Base-by-base conservation (phyloP, 202 grass and related monocot species). In the Miscanthus sacchariflorus region DNA sequence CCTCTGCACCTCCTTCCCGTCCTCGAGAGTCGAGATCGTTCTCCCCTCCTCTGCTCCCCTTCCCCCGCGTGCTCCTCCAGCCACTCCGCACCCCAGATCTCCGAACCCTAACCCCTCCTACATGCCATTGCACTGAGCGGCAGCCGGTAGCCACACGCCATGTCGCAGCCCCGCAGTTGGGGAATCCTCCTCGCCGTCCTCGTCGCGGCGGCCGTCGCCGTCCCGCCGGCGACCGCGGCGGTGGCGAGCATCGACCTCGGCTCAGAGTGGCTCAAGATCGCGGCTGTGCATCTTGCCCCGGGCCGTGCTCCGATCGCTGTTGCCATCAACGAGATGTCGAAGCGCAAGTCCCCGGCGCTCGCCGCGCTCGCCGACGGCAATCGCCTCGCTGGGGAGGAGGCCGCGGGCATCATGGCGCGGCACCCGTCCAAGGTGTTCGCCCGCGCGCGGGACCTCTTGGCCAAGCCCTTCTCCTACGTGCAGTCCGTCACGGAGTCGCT, bases 291-390 rank as follows among this genome's bases (percentile, higher is more conserved):
- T 84, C 92, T 99, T 75, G 92, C 92, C 39, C 94, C 94, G 1
- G 93, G 94, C 8, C 94, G 91, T 33, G 81, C 70, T 39, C 97
- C 97, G 61, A 99, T 99, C 75, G 69, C 88, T 2, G 83, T 99
- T 61, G 94, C 97, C 82, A 99, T 95, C 79, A 99, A 99, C 81
- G 97, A 99, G 90, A 99, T 99, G 97, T 99, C 97, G 54, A 99
- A 99, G 91, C 92, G 97, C 58, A 99, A 99, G 87, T 99, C 97
- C 72, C 97, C 97, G 3, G 89, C 93, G 30, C 94, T 99, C 24
- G 91, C 91, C 54, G 94, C 90, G 48, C 81, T 99, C 38, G 88
- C 92, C 48, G 91, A 80, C 42, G 94, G 94, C 10, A 83, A 97
- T 81, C 91, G 97, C 68, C 93, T 99, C 7, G 85, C 94, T 9